A percentile compares a stretch with the other conserved stretches of the same genome.
phyloP scores from a whole-genome alignment of 192 early-diverging fungal species.

The Rhizophlyctis rosea region DNA sequence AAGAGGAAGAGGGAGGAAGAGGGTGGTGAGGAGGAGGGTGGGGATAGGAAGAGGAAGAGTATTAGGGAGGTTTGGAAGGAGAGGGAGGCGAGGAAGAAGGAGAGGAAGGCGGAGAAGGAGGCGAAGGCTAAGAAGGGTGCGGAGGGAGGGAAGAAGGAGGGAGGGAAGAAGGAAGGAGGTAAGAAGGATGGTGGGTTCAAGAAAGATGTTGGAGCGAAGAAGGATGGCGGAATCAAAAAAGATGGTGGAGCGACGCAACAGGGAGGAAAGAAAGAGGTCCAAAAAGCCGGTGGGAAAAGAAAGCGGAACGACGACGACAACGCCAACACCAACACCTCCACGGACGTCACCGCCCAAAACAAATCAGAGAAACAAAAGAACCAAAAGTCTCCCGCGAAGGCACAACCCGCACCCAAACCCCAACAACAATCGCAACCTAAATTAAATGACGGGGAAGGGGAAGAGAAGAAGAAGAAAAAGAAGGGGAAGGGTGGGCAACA shows the following conservation, averaged over 20 bases:
- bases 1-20: constrained; percentile 23
- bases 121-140: constrained; percentile 7
- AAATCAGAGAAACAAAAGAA: neutral
- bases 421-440: neutral
- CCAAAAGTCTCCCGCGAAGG: neutral
- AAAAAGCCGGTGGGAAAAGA: neutral
- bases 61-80: constrained; percentile 23
- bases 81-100: constrained; percentile 15
- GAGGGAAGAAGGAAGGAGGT: constrained; percentile 6
- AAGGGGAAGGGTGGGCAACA: neutral
- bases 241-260: neutral
- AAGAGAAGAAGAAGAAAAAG: constrained; percentile 4
- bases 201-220: constrained; percentile 12
- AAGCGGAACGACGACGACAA: neutral
- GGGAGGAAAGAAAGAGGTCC: neutral
- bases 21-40: constrained; percentile 16
- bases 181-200: constrained; percentile 17
- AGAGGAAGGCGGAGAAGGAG: constrained; percentile 6
- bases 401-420: neutral
- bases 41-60: constrained; percentile 21
- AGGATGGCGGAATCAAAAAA: constrained; percentile 2
- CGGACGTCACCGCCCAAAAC: neutral
- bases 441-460: neutral
- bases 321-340: neutral
- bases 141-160: constrained; percentile 10